Evolutionary conservation across 306 rosid species (phyloP).

Genomic region (Astragalus glycyphyllos): DNA sequence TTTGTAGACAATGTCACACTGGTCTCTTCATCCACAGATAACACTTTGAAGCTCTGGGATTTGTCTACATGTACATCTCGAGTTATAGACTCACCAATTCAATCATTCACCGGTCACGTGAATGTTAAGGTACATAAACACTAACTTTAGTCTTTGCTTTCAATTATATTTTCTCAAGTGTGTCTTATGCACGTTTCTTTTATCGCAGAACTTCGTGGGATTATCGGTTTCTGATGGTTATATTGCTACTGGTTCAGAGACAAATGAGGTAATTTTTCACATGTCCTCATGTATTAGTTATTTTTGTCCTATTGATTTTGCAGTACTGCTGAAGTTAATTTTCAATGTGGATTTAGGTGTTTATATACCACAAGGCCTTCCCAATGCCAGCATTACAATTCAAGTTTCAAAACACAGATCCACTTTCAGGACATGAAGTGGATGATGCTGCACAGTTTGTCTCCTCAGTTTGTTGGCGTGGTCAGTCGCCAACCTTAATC

Average conservation of each 20-base stretch:
- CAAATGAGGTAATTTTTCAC: constrained; percentile 76
- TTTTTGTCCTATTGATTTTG: constrained; percentile 18
- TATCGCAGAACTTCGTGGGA: constrained; percentile 93
- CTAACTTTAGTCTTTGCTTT: constrained; percentile 1
- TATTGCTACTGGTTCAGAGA: constrained; percentile 98
- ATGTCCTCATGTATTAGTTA: not conserved
- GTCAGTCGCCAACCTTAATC: constrained; percentile 79
- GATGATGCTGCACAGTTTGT: constrained; percentile 80
- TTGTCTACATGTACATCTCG: constrained; percentile 79
- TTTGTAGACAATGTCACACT: constrained; percentile 71
- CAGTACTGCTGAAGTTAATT: constrained; percentile 28
- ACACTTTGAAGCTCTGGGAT: constrained; percentile 97
- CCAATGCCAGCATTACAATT: constrained; percentile 94
- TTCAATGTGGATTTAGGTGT: constrained; percentile 66
- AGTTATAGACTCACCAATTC: constrained; percentile 78
- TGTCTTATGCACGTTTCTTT: constrained; percentile 41
- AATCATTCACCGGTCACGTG: constrained; percentile 81
- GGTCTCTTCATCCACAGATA: constrained; percentile 92
- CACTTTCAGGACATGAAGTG: constrained; percentile 70
- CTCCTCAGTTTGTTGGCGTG: constrained; percentile 94
- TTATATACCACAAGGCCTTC: constrained; percentile 94
- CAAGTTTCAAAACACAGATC: constrained; percentile 82
- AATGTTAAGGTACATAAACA: constrained; percentile 80
- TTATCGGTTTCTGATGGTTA: constrained; percentile 91
- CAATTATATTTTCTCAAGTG: too few relatives aligned